Base-by-base conservation (phyloP, 2,329 filamentous ascomycete genomes). In the Fusarium subglutinans region DNA sequence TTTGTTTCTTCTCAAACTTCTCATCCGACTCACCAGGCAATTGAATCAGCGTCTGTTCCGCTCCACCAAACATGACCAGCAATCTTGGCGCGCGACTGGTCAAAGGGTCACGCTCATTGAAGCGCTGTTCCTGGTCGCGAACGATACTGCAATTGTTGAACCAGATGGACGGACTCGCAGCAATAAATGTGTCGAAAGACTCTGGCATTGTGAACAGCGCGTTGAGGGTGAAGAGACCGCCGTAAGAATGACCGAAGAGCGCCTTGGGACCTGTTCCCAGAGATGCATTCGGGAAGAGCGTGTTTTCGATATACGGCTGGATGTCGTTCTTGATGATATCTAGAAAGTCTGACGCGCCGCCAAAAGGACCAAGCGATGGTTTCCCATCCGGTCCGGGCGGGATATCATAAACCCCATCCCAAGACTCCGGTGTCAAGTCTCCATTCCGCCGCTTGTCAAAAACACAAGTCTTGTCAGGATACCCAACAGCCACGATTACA, bases 161-260 rank as follows among this genome's bases (percentile, higher is more conserved):
- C 82, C 82, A 87, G 18, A 87, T 83, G 0, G 83, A 84, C 0
- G 85, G 86, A 37, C 86, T 87, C 3, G 84, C 84, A 4, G 83
- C 82, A 20, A 87, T 81, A 59, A 83, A 86, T 3, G 80, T 82
- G 48, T 87, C 81, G 63, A 87, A 88, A 3, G 80, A 76, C 5
- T 75, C 73, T 0, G 84, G 82, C 8, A 79, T 77, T 1, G 80
- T 84, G 64, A 85, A 84, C 0, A 87, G 78, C 0, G 83, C 79
- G 61, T 87, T 84, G 1, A 88, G 79, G 6, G 81, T 77, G 48
- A 88, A 87, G 0, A 88, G 75, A 0, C 86, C 86, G 5, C 85
- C 86, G 45, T 85, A 87, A 0, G 86, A 88, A 63, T 88, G 86
- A 0, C 86, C 86, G 35, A 83, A 87, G 3, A 88, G 78, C 1